Conservation (phyloP, 2,329 filamentous ascomycete species). For the Nothophaeocryptopus gaeumannii region DNA sequence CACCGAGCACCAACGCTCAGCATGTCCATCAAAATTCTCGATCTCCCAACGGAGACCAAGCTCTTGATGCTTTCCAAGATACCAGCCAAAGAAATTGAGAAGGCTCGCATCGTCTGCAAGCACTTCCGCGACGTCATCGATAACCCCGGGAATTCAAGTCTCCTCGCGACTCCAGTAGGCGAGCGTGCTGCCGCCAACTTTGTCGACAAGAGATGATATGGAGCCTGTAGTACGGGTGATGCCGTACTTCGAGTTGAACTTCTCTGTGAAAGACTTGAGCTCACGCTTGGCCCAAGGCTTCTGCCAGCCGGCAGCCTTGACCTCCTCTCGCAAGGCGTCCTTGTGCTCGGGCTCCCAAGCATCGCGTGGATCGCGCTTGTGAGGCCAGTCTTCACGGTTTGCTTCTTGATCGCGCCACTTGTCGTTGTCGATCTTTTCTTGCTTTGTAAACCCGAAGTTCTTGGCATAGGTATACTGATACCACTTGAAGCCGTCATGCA, state of each 20-base stretch:
- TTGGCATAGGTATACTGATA: constrained; percentile 77
- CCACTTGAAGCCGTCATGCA: constrained; percentile 70
- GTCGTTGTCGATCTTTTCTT: constrained; percentile 63
- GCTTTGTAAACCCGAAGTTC: constrained; percentile 31
- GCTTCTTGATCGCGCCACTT: constrained; percentile 41
- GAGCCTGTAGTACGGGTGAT: no score
- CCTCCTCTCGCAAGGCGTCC: constrained; percentile 43
- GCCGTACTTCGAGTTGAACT: background rate
- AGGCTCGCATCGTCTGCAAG: no score
- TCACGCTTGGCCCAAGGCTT: background rate
- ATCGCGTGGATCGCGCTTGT: constrained; percentile 42
- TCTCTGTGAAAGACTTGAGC: background rate
- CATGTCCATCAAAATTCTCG: no score
- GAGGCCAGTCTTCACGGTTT: constrained; percentile 38
- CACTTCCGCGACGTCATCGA: no score
- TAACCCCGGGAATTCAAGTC: no score
- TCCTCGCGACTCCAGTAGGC: no score
- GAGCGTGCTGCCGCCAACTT: no score
- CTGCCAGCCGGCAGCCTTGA: constrained; percentile 16
- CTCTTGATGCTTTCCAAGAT: no score
- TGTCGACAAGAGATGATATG: no score
- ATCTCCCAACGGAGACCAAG: no score
- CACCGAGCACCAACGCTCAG: no score
- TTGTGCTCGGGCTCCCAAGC: constrained; percentile 37
- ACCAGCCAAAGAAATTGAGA: no score